Base-by-base conservation (phyloP, 305 asterid species). In the Rubia tinctorum region DNA sequence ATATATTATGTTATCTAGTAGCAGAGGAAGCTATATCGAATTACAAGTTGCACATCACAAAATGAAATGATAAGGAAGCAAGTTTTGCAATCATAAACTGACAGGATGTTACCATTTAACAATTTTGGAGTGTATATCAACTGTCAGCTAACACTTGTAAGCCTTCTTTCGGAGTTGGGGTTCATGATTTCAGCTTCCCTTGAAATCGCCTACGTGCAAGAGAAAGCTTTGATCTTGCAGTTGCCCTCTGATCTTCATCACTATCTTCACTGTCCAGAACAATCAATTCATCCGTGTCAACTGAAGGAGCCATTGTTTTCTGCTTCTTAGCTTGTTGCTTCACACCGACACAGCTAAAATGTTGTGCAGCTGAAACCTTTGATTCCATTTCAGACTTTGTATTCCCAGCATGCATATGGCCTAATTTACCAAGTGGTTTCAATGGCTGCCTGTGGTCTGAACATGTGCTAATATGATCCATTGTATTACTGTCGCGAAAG, bases 181-280 rank as follows among this genome's bases (percentile, higher is more conserved):
- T 65, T 27, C 40, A 22, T 43, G 43, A 76, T 80, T 84, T 86
- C 64, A 83, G 72, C 85, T 89, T 91, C 80, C 83, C 80, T 25
- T 78, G 76, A 76, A 85, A 60, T 78, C 81, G 77, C 83, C 86
- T 81, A 73, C 74, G 81, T 17, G 80, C 80, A 61, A 88, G 82
- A 20, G 82, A 84, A 74, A 88, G 71, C 81, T 80, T 91, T 69
- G 89, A 84, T 82, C 90, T 90, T 62, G 73, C 81, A 71, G 83
- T 69, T 56, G 59, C 75, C 70, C 63, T 56, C 63, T 58, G 81
- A 63, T 87, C 95, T 56, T 83, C 93, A 56, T 84, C 97, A 74
- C 93, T 89, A 25, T 86, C 96, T 76, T 91, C 96, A 69, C 96
- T 91, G 62, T 90, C 96, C 86, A 90, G 77, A 78, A 90, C 97